Conservation (phyloP, 2,329 filamentous ascomycete genomes). For the Scedosporium dehoogii region DNA sequence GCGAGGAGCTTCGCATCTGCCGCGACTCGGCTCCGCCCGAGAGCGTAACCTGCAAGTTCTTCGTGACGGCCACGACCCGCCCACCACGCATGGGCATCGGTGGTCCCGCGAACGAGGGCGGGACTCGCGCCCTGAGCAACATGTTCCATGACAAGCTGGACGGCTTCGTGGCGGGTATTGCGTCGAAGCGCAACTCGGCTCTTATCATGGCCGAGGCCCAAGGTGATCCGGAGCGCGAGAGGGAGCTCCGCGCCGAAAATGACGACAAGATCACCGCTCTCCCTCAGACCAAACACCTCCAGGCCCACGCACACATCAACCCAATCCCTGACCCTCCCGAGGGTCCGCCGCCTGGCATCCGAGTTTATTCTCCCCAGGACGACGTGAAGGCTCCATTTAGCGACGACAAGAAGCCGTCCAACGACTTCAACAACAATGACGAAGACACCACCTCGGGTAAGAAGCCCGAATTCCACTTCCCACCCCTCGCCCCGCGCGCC, state of each 20-base stretch:
- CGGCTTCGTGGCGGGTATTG: conserved; percentile 77
- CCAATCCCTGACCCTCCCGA: conserved; percentile 15
- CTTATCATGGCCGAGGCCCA: conserved; percentile 73
- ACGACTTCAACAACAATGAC: conserved; percentile 22
- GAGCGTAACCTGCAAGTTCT: conserved; percentile 88
- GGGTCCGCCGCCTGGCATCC: conserved; percentile 15
- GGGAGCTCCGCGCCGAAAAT: conserved; percentile 69
- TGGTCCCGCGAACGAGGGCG: conserved; percentile 17
- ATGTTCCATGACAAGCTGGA: conserved; percentile 80
- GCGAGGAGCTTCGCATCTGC: conserved; percentile 86
- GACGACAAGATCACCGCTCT: conserved; percentile 78
- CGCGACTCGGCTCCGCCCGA: conserved; percentile 81
- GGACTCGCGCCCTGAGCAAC: conserved; percentile 54
- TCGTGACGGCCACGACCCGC: conserved; percentile 70
- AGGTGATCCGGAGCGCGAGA: conserved; percentile 69
- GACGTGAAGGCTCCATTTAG: conserved; percentile 7
- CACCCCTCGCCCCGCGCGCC: conserved; percentile 37
- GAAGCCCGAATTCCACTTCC: conserved; percentile 46
- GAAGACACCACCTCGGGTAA: conserved; percentile 34
- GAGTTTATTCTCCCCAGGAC: conserved; percentile 15
- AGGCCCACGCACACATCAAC: conserved; percentile 31
- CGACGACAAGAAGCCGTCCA: conserved; percentile 4
- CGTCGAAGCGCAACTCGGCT: conserved; percentile 76
- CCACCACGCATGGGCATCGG: conserved; percentile 11
- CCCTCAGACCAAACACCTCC: conserved; percentile 56